phyloP scores from a whole-genome alignment of 331 rosid species.

The Prunus yedoensis region DNA sequence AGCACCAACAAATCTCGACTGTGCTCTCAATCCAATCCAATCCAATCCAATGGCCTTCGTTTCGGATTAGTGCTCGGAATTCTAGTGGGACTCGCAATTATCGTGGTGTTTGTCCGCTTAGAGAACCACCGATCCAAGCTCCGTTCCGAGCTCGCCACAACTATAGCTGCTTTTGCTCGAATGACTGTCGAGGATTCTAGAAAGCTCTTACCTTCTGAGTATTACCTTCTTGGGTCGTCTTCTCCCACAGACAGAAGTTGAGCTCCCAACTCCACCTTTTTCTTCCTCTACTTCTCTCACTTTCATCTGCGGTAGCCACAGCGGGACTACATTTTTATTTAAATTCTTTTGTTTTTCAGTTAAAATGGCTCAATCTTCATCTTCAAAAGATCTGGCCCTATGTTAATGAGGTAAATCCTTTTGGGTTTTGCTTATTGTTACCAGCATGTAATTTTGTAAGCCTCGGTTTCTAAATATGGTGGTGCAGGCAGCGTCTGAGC shows the following conservation, averaged over 20 bases:
- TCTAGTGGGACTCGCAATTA: constrained; percentile 54
- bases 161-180: constrained; percentile 76
- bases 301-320: background rate
- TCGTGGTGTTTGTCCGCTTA: constrained; percentile 59
- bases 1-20: background rate
- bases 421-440: background rate
- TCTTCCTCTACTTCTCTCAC: background rate
- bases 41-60: constrained; percentile 54
- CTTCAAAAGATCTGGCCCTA: constrained; percentile 94
- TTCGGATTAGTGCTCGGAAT: constrained; percentile 72
- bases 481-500: constrained; percentile 91
- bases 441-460: background rate
- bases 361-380: constrained; percentile 79
- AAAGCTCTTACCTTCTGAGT: constrained; percentile 69
- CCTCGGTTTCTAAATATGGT: constrained; percentile 4
- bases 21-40: constrained; percentile 9
- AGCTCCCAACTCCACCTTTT: constrained; percentile 19
- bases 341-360: constrained; percentile 37
- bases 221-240: constrained; percentile 95
- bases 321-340: constrained; percentile 2
- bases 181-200: constrained; percentile 85
- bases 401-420: constrained; percentile 63
- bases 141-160: constrained; percentile 70
- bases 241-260: constrained; percentile 77
- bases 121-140: constrained; percentile 68